phyloP scores from a whole-genome alignment of 148 eudicot genomes.

The Talinum fruticosum region DNA sequence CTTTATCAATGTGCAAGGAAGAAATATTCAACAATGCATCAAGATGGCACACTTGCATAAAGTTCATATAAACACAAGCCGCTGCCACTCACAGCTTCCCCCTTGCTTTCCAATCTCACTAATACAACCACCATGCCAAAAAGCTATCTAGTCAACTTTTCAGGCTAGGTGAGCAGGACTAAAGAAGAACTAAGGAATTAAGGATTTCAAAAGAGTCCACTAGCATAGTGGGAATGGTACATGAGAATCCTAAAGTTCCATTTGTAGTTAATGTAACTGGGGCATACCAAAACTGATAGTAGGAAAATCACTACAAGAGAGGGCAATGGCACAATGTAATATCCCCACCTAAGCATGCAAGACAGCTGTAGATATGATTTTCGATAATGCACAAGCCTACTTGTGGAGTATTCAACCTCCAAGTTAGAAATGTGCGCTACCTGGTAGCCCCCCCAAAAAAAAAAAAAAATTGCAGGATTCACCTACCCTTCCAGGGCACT shows the following conservation, averaged over 20 bases:
- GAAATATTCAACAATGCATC: neutral
- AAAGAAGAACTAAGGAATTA: neutral
- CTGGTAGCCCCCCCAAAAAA: no score
- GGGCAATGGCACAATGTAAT: no score
- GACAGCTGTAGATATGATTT: neutral
- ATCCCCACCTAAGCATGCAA: no score
- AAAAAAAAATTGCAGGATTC: no score
- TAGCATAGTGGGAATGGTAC: neutral
- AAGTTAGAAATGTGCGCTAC: no score
- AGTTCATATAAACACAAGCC: neutral
- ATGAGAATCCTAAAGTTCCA: neutral
- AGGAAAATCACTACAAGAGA: neutral
- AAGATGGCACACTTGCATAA: neutral
- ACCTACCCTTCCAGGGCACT: no score
- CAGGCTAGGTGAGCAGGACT: neutral
- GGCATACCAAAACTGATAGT: neutral
- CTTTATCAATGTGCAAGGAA: neutral
- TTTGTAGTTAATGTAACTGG: neutral
- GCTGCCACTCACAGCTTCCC: neutral
- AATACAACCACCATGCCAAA: neutral
- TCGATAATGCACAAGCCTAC: neutral
- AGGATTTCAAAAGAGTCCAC: neutral
- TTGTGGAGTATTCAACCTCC: neutral
- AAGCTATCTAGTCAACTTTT: neutral
- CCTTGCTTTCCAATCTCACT: neutral